These are phyloP conservation scores for Spizellomyces punctatus DNA, from an alignment of 192 early-diverging fungal genomes.

Conservation along the genomic window DNA sequence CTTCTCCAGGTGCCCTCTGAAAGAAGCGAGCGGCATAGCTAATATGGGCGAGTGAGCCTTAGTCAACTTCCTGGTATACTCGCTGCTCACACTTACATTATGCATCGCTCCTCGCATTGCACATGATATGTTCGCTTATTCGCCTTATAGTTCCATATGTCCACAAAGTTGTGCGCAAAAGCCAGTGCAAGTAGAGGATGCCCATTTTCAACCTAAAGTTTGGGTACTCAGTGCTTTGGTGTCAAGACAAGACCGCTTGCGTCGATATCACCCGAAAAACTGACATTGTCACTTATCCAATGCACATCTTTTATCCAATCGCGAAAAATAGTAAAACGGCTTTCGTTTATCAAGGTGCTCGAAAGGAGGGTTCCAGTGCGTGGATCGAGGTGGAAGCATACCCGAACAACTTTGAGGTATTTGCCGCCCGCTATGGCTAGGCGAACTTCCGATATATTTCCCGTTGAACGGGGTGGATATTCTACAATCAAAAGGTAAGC, in stretches of 20 bases:
- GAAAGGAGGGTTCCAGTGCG: background rate
- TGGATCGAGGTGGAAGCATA: background rate
- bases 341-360: slow-evolving; percentile 23
- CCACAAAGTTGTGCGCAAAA: slow-evolving; percentile 75
- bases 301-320: slow-evolving; percentile 83
- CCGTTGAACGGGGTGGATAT: background rate
- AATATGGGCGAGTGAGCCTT: too few species aligned
- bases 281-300: slow-evolving; percentile 57
- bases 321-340: slow-evolving; percentile 45
- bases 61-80: too few species aligned
- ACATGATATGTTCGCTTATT: slow-evolving; percentile 34
- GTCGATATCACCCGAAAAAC: slow-evolving; percentile 16
- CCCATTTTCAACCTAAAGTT: background rate
- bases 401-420: background rate
- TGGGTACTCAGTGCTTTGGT: background rate
- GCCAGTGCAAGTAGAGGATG: slow-evolving; percentile 61
- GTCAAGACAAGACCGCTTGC: background rate
- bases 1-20: slow-evolving; percentile 48
- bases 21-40: slow-evolving; percentile 72
- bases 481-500: background rate
- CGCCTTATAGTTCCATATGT: slow-evolving; percentile 51
- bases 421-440: slow-evolving; percentile 12
- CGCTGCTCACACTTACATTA: slow-evolving; percentile 36
- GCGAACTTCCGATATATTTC: background rate
- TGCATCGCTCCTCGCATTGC: slow-evolving; percentile 69